Evolutionary conservation across 176 grass and related monocot genomes (phyloP), one percentile per base, ranked within the genome.

Genomic region (Hsuehochloa calcarea): DNA sequence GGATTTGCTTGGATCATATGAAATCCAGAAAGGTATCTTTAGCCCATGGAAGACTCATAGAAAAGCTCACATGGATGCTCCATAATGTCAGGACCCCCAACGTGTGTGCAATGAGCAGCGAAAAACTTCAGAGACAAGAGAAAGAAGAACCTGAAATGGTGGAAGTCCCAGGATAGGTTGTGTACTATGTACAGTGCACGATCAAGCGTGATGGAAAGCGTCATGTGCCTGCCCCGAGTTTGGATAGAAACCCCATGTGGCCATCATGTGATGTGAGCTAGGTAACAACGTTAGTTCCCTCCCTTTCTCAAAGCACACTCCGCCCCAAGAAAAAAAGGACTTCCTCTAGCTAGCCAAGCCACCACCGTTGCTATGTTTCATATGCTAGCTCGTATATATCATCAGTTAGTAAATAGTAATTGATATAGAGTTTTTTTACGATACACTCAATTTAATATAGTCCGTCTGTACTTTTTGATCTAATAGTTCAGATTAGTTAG

Each of bases 261-360:
- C 76, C 70, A 27, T 67, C 87, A 89, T 89, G 88, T 85, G 87
- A 89, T 89, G 88, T 85, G 87, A 84, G 68, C 47, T 7, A 23
- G 38, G 14, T 26, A 22, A 46, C 17, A 58, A 1, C 25, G 17
- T 9, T 34, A 34, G 31, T 29, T 29, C 29, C 29, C 29, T 29
- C 29, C 29, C 29, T 29, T 29, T 29, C 29, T 29, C 29, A 29
- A 29, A 29, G 29, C 29, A 29, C 29, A 29, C 29, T 29, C 29
- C 29, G 29, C 29, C 29, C 1, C 29, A 29, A 29, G 29, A 29
- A 29, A 29, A 29, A 29, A 29, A 29, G 29, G 29, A 1, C 29
- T 29, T 29, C 29, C 29, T 29, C 29, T 29, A 29, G 29, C 29
- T 29, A 29, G 29, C 29, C 29, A 29, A 29, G 29, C 29, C 29